Evolutionary conservation across 352 stramenopile genomes (phyloP).

Genomic region (Pythium rishiriense): DNA sequence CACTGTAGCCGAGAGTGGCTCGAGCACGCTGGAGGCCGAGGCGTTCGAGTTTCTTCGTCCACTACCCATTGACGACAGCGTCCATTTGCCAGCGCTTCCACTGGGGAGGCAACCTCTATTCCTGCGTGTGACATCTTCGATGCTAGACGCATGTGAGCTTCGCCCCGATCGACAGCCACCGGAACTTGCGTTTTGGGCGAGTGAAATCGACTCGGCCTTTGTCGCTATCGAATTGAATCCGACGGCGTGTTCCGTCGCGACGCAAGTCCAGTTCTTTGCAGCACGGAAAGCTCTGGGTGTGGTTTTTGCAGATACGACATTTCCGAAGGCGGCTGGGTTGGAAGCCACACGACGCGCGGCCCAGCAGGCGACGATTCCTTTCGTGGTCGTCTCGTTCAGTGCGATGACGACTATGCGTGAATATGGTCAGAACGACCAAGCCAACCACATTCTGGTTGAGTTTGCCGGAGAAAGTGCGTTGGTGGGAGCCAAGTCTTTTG

Average conservation of each 20-base stretch:
- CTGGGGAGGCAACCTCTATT: conserved; percentile 44
- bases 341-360: conserved; percentile 25
- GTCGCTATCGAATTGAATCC: conserved; percentile 30
- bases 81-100: conserved; percentile 22
- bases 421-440: neutral
- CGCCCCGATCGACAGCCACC: conserved; percentile 27
- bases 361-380: conserved; percentile 37
- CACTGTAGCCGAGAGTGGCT: conserved; percentile 44
- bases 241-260: conserved; percentile 38
- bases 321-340: conserved; percentile 26
- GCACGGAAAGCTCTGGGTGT: conserved; percentile 37
- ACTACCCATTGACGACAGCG: neutral
- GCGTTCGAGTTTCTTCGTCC: conserved; percentile 43
- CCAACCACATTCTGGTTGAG: conserved; percentile 50
- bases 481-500: neutral
- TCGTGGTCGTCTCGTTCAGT: conserved; percentile 46
- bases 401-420: conserved; percentile 12
- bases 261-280: conserved; percentile 50
- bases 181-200: conserved; percentile 20
- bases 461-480: conserved; percentile 66
- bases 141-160: conserved; percentile 41
- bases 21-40: conserved; percentile 30
- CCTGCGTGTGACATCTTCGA: conserved; percentile 27
- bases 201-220: conserved; percentile 30
- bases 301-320: conserved; percentile 43